phyloP scores from a whole-genome alignment of 2,329 filamentous ascomycete genomes.

The Apiospora aurea region DNA sequence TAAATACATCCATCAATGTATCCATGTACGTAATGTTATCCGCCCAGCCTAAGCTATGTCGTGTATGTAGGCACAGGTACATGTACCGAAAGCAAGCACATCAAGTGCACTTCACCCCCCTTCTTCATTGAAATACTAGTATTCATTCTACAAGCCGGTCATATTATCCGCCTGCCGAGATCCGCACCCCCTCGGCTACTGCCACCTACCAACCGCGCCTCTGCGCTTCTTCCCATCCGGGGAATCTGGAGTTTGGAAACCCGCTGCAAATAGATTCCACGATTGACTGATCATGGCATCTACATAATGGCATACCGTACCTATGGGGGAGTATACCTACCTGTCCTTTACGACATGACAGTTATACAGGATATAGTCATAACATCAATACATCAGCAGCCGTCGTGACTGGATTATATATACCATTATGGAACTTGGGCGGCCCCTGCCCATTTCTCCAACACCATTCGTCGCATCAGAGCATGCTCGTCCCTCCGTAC shows the following conservation, averaged over 20 bases:
- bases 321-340: too few species aligned
- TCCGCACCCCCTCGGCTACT: background rate
- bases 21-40: too few species aligned
- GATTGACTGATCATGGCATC: constrained; percentile 1
- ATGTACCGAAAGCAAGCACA: background rate
- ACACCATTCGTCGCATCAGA: constrained; percentile 33
- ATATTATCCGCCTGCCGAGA: constrained; percentile 8
- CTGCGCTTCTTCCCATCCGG: background rate
- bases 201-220: background rate
- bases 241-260: background rate
- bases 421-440: background rate
- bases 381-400: background rate
- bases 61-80: too few species aligned
- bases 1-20: background rate
- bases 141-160: background rate
- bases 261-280: background rate
- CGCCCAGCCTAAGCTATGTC: too few species aligned
- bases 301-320: background rate
- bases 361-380: background rate
- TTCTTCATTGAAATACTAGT: background rate
- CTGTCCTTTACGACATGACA: too few species aligned
- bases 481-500: constrained; percentile 32
- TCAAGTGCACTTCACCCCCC: too few species aligned
- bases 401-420: background rate
- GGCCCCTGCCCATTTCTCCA: constrained; percentile 27